Evolutionary conservation across 306 rosid genomes (phyloP).

Genomic region (Argentina anserina): DNA sequence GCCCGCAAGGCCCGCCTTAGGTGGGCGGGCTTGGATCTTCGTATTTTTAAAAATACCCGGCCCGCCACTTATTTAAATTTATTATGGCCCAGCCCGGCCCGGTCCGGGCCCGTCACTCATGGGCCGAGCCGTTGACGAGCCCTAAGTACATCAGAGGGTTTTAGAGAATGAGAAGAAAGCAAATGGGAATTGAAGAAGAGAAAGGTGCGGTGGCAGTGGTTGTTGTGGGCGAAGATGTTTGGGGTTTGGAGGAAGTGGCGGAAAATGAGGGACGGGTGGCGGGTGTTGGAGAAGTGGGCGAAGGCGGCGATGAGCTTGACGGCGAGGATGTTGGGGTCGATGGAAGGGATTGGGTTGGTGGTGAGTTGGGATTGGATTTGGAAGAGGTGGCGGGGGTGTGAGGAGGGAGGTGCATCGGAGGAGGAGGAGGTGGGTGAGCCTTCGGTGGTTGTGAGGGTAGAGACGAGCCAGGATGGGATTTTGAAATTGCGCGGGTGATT

Average conservation of each 20-base stretch:
- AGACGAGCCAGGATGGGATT: constrained; percentile 8
- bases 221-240: background rate
- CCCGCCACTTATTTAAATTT: too few species aligned
- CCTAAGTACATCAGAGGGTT: too few species aligned
- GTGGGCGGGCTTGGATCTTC: too few species aligned
- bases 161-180: too few species aligned
- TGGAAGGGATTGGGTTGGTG: constrained; percentile 1
- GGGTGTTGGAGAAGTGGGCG: background rate
- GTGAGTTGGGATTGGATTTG: background rate
- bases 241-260: background rate
- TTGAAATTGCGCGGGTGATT: too few species aligned
- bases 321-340: background rate
- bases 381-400: background rate
- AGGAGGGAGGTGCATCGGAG: background rate
- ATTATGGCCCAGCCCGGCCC: too few species aligned
- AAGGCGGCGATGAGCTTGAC: background rate
- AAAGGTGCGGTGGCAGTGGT: background rate
- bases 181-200: background rate
- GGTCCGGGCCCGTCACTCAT: too few species aligned
- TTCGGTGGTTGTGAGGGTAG: background rate
- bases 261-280: background rate
- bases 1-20: too few species aligned
- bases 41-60: too few species aligned
- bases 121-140: too few species aligned
- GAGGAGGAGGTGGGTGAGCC: background rate